A percentile compares a stretch with the other conserved stretches of the same genome.
phyloP scores from a whole-genome alignment of 2,329 filamentous ascomycete species.

The Raffaelea albimanens region DNA sequence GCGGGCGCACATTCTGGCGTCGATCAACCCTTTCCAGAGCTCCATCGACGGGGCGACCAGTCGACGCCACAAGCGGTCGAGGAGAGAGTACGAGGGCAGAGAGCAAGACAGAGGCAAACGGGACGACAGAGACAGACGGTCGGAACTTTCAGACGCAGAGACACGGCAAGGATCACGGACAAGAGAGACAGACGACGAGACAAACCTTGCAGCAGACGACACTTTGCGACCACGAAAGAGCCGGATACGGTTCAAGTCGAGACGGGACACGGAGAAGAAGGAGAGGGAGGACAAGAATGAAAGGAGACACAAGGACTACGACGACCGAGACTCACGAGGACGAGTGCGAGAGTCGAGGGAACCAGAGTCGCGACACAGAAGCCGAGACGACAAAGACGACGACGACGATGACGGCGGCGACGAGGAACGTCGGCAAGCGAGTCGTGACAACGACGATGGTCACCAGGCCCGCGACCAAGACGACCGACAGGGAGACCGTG shows the following conservation, averaged over 20 bases:
- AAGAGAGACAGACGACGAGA: too few relatives aligned
- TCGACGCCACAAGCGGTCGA: slow-evolving; percentile 1
- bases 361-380: too few relatives aligned
- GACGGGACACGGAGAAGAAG: not conserved
- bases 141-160: not conserved
- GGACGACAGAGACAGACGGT: not conserved
- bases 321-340: not conserved
- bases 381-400: too few relatives aligned
- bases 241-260: slow-evolving; percentile 3
- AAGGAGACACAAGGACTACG: not conserved
- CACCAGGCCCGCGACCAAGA: not conserved
- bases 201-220: too few relatives aligned
- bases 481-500: not conserved
- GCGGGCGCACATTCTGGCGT: slow-evolving; percentile 39
- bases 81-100: not conserved
- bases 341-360: too few relatives aligned
- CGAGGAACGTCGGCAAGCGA: not conserved
- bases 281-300: too few relatives aligned
- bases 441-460: not conserved
- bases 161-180: too few relatives aligned
- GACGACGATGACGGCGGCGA: too few relatives aligned
- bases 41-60: not conserved
- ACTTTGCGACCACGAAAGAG: slow-evolving; percentile 1
- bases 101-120: not conserved
- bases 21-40: slow-evolving; percentile 30